phyloP scores from a whole-genome alignment of 192 early-diverging fungal species.

The Paraglomus brasilianum region DNA sequence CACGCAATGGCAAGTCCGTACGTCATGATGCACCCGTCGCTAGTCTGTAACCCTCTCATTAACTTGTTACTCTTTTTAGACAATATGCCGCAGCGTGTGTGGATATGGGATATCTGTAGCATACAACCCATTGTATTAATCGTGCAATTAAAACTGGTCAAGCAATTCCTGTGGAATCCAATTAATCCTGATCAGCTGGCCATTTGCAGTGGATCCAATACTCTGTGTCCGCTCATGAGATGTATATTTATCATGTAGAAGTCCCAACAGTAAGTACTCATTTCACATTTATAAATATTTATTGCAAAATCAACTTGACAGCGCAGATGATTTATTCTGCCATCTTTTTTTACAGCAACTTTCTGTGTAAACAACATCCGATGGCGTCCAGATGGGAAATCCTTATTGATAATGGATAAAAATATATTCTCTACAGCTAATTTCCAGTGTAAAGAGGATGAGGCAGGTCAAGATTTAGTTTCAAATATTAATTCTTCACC shows the following conservation, averaged over 20 bases:
- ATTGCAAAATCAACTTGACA: conserved; percentile 13
- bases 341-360: conserved; percentile 43
- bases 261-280: conserved; percentile 50
- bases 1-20: conserved; percentile 63
- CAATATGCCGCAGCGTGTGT: conserved; percentile 69
- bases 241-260: conserved; percentile 43
- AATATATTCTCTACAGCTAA: conserved; percentile 68
- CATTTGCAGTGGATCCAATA: conserved; percentile 57
- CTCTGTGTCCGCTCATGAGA: conserved; percentile 48
- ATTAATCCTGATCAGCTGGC: conserved; percentile 50
- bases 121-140: conserved; percentile 54
- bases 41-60: neutral
- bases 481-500: too few relatives aligned
- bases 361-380: conserved; percentile 59
- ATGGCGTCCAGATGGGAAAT: conserved; percentile 74
- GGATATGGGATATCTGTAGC: conserved; percentile 69
- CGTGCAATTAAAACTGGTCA: conserved; percentile 58
- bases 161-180: conserved; percentile 68
- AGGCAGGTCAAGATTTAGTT: neutral
- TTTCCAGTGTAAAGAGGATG: conserved; percentile 35
- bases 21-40: neutral
- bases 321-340: conserved; percentile 11
- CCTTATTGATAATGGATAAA: conserved; percentile 67
- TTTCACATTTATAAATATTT: conserved; percentile 22
- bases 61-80: conserved; percentile 47